Percentiles rank a stretch among this genome's conserved stretches.
Conservation (phyloP, 768 basidiomycete genomes). For the Xerocomellus amylosporus region DNA sequence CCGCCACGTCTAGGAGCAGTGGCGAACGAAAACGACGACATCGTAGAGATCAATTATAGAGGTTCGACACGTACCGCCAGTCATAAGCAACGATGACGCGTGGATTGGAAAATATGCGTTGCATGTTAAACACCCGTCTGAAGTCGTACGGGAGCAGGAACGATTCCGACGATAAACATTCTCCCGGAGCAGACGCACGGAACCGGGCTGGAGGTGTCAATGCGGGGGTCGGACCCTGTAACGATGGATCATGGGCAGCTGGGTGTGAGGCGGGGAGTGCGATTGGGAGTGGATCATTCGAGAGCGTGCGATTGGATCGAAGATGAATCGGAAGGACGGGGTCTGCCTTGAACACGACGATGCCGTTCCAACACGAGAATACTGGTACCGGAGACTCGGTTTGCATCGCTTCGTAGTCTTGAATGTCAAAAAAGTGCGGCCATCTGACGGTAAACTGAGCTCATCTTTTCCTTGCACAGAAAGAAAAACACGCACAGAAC, state of each 20-base stretch:
- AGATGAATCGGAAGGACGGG: conserved; percentile 40
- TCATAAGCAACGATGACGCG: conserved; percentile 38
- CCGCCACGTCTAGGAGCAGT: too few relatives aligned
- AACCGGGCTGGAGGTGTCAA: conserved; percentile 17
- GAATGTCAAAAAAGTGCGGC: conserved; percentile 43
- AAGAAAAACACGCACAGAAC: conserved; percentile 9
- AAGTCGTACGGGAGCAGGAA: conserved; percentile 44
- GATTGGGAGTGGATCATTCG: conserved; percentile 26
- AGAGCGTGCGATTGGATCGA: conserved; percentile 38
- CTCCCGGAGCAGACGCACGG: conserved; percentile 14
- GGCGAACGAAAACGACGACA: too few relatives aligned
- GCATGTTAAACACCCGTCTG: conserved; percentile 38
- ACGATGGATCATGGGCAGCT: conserved; percentile 3
- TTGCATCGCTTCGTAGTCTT: conserved; percentile 34
- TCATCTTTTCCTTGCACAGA: background rate
- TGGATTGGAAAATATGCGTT: conserved; percentile 38
- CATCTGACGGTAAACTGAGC: conserved; percentile 13
- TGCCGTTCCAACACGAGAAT: conserved; percentile 47
- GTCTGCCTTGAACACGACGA: conserved; percentile 40
- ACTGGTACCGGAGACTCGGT: conserved; percentile 42
- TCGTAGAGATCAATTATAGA: too few relatives aligned
- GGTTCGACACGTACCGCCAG: conserved; percentile 33
- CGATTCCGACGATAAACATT: conserved; percentile 35
- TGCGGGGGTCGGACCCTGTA: conserved; percentile 18
- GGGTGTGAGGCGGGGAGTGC: conserved; percentile 15